Base-by-base conservation (phyloP, 1,284 basidiomycete species). In the Inonotus hispidus region DNA sequence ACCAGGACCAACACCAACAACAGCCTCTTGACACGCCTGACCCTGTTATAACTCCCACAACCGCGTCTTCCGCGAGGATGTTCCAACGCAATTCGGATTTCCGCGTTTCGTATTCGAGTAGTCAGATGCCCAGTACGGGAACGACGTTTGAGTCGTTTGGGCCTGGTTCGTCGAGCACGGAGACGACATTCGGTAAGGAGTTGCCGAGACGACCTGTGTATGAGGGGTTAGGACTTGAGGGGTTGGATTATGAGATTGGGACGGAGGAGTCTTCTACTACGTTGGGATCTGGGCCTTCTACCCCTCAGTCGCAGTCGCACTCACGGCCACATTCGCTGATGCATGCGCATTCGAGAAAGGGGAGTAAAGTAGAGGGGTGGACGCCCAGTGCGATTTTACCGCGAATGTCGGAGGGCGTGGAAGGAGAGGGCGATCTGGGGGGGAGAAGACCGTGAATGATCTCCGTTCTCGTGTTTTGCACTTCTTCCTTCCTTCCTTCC, bases 11-110 rank as follows among this genome's bases (percentile, higher is more conserved):
- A 16, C 74, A 81, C 47, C 74, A 75, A 38, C 79, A 75, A 52
- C 65, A 77, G 14, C 74, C 75, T 1, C 67, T 78, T 8, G 79
- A 81, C 65, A 72, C 75, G 32, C 74, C 80, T 4, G 82, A 77
- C 65, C 75, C 77, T 13, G 68, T 73, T 38, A n/a, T 58, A 1
- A 77, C 77, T 19, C 74, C 75, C 10, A 77, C 77, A 11, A 73
- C 71, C 35, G 55, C 50, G 14, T 52, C 50, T 14, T 52, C 50
- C 13, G 32, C 27, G 11, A 52, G 14, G 50, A 32, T 52, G 27
- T 41, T 41, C 38, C 53, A 55, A 5, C 53, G 53, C 4, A 55
- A 55, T 37, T 55, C 53, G 19, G 53, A 55, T 16, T 55, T 38
- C 21, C 19, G 53, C 13, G 53, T 55, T 11, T 41, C 38, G 38